Evolutionary conservation across 2,329 filamentous ascomycete genomes (phyloP), one percentile per base, ranked within the genome.

Genomic region (Monilinia polystroma): DNA sequence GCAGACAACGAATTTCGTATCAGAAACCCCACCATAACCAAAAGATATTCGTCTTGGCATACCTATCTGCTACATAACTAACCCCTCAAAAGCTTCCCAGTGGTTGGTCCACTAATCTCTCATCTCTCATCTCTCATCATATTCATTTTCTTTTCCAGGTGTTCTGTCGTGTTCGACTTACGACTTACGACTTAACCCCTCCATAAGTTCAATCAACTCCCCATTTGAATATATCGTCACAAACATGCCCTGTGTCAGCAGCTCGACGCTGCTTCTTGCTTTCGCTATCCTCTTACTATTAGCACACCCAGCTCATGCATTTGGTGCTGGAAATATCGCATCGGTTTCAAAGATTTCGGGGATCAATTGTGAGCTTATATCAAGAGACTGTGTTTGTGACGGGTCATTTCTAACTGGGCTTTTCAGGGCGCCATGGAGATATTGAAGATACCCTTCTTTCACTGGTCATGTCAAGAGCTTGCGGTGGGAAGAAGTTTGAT

Each of bases 391-490:
- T 49, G 10, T 43, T 12, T 14, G 23, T 41, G 20, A 35, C 38
- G 18, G 18, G 12, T 14, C 7, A 29, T 32, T 26, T 35, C 63
- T 68, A 4, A 45, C 23, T 43, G 65, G 65, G 26, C 43, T 55
- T 35, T 14, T 38, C 71, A 89, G 86, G 90, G 90, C 89, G 90
- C 72, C 90, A 94, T 84, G 91, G 91, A 75, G 93, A 97, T 78
- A 96, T 97, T 75, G 93, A 97, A 82, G 93, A 97, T 81, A 89
- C 90, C 45, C 87, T 97, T 66, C 86, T 96, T 68, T 88, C 85
- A 68, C 82, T 97, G 66, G 70, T 80, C 58, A 85, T 90, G 76
- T 86, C 87, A 54, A 83, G 84, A 68, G 83, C 84, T 52, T 87
- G 86, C 26, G 81, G 80, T 70, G 85, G 85, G 72, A 93, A 93